Evolutionary conservation across 177 flowering plant genomes (phyloP).

Genomic region (Vitis hybrid): DNA sequence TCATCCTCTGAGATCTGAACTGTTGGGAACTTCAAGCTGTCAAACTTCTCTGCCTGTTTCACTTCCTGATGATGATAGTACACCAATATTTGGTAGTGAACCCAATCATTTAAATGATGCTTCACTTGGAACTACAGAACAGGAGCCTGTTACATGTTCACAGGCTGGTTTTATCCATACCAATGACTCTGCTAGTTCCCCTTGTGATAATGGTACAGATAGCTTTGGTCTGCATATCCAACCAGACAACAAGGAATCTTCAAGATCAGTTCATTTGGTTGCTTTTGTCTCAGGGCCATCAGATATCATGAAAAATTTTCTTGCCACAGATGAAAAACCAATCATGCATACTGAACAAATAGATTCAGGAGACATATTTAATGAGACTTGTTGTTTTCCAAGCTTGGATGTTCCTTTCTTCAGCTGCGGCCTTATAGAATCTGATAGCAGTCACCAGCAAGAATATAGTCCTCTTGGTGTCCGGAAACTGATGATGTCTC

Average conservation of each 20-base stretch:
- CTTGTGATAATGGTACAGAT: slow-evolving; percentile 29
- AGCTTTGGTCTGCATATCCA: slow-evolving; percentile 26
- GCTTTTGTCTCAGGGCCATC: slow-evolving; percentile 28
- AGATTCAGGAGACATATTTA: slow-evolving; percentile 56
- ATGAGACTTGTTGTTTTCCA: slow-evolving; percentile 96
- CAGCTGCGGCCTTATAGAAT: slow-evolving; percentile 86
- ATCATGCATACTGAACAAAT: slow-evolving; percentile 19
- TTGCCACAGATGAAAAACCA: slow-evolving; percentile 27
- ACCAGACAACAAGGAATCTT: slow-evolving; percentile 28
- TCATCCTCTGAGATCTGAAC: slow-evolving; percentile 32
- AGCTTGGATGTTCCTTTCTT: slow-evolving; percentile 87
- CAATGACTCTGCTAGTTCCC: slow-evolving; percentile 30
- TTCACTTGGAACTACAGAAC: slow-evolving; percentile 31
- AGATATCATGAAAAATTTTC: slow-evolving; percentile 21
- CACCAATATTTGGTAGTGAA: slow-evolving; percentile 22
- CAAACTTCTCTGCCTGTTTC: slow-evolving; percentile 30
- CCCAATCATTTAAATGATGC: slow-evolving; percentile 26
- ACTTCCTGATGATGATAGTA: slow-evolving; percentile 27
- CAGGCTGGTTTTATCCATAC: slow-evolving; percentile 31
- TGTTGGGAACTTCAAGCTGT: slow-evolving; percentile 30
- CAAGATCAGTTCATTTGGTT: slow-evolving; percentile 42
- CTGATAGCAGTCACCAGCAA: slow-evolving; percentile 68
- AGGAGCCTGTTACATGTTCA: slow-evolving; percentile 13
- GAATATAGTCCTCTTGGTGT: slow-evolving; percentile 96
- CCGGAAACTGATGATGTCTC: slow-evolving; percentile 79